These are phyloP conservation scores for Phytophthora ramorum DNA, from an alignment of 352 stramenopile genomes.

Conservation along the genomic window DNA sequence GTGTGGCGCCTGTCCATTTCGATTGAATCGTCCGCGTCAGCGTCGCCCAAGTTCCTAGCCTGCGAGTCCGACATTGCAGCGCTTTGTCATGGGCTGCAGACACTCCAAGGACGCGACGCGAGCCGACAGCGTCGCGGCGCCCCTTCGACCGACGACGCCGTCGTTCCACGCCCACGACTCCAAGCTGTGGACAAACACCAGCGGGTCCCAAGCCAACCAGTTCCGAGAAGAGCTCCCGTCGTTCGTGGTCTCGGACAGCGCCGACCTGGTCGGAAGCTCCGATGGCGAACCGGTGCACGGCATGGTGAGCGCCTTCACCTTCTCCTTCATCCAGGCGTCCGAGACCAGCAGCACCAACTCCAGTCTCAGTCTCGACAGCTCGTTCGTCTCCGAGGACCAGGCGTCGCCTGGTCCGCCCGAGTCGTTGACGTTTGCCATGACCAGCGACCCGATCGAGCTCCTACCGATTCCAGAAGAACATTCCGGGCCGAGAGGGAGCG, in stretches of 20 bases:
- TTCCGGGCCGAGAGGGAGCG: slow-evolving; percentile 7
- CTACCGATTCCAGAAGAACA: slow-evolving; percentile 43
- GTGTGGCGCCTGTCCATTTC: slow-evolving; percentile 29
- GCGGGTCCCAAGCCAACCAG: slow-evolving; percentile 38
- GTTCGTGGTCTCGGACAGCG: slow-evolving; percentile 55
- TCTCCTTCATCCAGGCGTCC: slow-evolving; percentile 77
- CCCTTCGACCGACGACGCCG: slow-evolving; percentile 40
- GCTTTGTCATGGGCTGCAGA: slow-evolving; percentile 60
- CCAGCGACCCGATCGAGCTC: slow-evolving; percentile 33
- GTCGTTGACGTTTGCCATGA: slow-evolving; percentile 31
- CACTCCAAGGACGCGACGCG: slow-evolving; percentile 58
- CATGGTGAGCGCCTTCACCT: slow-evolving; percentile 68
- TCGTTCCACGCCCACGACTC: slow-evolving; percentile 34
- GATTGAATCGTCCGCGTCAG: not conserved
- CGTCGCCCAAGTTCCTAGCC: not conserved
- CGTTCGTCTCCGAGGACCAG: slow-evolving; percentile 15
- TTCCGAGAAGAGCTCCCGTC: slow-evolving; percentile 47
- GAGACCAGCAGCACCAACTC: slow-evolving; percentile 41
- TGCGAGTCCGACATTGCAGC: slow-evolving; percentile 16
- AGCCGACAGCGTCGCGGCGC: slow-evolving; percentile 10
- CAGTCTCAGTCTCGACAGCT: slow-evolving; percentile 25
- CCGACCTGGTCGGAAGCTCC: slow-evolving; percentile 52
- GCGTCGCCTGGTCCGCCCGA: slow-evolving; percentile 19
- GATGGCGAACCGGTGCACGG: slow-evolving; percentile 65
- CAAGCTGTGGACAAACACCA: slow-evolving; percentile 21